Conservation (phyloP, 345 rosid genomes). For the Pistacia integerrima region DNA sequence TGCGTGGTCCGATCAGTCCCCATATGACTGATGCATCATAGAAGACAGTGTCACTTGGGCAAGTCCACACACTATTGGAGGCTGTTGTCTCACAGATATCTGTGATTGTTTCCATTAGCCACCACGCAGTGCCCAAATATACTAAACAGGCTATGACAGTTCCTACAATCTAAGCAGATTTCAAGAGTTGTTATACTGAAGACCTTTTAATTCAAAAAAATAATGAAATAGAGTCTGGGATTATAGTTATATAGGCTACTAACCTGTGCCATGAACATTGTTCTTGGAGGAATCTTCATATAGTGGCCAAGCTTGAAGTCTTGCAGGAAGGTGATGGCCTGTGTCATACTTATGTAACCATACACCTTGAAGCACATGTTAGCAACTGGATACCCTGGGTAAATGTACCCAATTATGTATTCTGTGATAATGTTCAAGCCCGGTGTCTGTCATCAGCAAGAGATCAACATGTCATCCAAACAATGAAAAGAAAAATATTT, state of each 20-base stretch:
- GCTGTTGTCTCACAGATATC: constrained; percentile 71
- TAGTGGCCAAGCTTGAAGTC: constrained; percentile 98
- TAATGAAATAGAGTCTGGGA: background rate
- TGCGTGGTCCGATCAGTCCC: constrained; percentile 89
- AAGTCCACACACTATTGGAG: constrained; percentile 80
- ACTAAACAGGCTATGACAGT: constrained; percentile 80
- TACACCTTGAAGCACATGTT: constrained; percentile 98
- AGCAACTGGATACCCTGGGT: constrained; percentile 95
- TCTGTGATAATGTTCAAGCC: constrained; percentile 91
- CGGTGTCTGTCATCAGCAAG: constrained; percentile 57
- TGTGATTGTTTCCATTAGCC: constrained; percentile 92
- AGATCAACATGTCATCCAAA: background rate
- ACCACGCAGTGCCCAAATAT: constrained; percentile 90
- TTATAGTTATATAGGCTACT: background rate
- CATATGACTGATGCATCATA: constrained; percentile 96
- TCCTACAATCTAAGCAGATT: constrained; percentile 64
- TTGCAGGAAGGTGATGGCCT: constrained; percentile 85
- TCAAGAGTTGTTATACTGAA: background rate
- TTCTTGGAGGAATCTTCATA: constrained; percentile 95
- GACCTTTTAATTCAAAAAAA: background rate
- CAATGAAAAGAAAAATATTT: background rate
- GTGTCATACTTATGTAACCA: constrained; percentile 94
- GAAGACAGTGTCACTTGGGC: constrained; percentile 84
- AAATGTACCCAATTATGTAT: constrained; percentile 91
- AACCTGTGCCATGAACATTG: constrained; percentile 99